These are phyloP conservation scores for Cucumis hystrix DNA, from an alignment of 306 rosid genomes.

Conservation along the genomic window DNA sequence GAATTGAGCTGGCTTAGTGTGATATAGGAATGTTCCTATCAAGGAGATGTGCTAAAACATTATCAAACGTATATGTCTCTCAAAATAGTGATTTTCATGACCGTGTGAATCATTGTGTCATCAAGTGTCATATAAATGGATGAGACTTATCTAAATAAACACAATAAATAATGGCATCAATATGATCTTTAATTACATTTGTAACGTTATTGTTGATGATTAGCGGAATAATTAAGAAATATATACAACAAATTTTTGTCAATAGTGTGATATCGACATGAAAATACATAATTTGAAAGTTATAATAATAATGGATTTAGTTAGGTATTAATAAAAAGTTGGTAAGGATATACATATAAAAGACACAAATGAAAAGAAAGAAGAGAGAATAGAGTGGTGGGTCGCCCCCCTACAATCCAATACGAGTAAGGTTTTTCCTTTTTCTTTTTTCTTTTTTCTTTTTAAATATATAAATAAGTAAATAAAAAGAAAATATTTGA, in stretches of 20 bases:
- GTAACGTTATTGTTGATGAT: not conserved
- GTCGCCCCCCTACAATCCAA: not conserved
- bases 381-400: not conserved
- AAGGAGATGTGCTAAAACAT: not conserved
- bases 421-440: not conserved
- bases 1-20: too few relatives aligned
- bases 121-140: too few relatives aligned
- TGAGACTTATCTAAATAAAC: not conserved
- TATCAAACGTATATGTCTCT: not conserved
- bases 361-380: not conserved
- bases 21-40: not conserved
- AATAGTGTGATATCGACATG: not conserved
- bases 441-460: not conserved
- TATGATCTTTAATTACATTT: not conserved
- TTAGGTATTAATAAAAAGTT: not conserved
- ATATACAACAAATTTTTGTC: not conserved
- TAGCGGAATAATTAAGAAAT: not conserved
- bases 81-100: not conserved
- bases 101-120: not conserved
- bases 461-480: too few relatives aligned
- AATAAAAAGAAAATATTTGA: too few relatives aligned
- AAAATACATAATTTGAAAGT: not conserved
- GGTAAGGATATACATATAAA: not conserved
- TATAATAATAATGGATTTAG: not conserved
- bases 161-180: not conserved